Conservation (phyloP, 768 basidiomycete species). For the Tricholoma terreum region DNA sequence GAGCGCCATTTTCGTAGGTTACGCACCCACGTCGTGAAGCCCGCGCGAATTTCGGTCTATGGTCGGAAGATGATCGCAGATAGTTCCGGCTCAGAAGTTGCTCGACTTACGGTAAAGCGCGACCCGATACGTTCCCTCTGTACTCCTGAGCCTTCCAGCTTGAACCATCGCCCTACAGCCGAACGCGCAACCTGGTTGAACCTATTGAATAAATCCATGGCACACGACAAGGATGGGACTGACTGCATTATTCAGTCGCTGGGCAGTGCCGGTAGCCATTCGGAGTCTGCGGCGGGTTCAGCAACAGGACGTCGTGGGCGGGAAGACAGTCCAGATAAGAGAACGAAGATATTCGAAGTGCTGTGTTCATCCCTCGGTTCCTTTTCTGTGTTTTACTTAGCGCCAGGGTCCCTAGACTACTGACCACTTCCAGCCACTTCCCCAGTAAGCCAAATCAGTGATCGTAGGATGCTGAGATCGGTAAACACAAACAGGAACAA, state of each 20-base stretch:
- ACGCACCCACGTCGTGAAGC: constrained; percentile 77
- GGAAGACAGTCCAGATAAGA: background rate
- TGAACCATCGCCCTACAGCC: constrained; percentile 63
- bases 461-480: background rate
- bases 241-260: constrained; percentile 29
- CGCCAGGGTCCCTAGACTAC: background rate
- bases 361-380: background rate
- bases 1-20: background rate
- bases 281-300: background rate
- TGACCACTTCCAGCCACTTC: too few species aligned
- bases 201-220: background rate
- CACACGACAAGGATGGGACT: constrained; percentile 1
- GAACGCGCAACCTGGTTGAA: constrained; percentile 41
- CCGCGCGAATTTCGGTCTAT: constrained; percentile 77
- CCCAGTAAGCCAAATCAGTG: background rate
- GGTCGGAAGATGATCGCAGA: background rate
- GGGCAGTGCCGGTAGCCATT: constrained; percentile 4
- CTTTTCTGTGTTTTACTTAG: background rate
- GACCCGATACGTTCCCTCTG: constrained; percentile 61
- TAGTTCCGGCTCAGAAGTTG: background rate
- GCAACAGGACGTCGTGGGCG: too few species aligned
- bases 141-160: constrained; percentile 69
- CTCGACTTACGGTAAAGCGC: constrained; percentile 48
- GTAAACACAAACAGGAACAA: background rate
- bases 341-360: background rate